Percentiles rank a stretch among this genome's conserved stretches.
These are phyloP conservation scores for Jatropha curcas DNA, from an alignment of 345 rosid genomes.

Conservation along the genomic window DNA sequence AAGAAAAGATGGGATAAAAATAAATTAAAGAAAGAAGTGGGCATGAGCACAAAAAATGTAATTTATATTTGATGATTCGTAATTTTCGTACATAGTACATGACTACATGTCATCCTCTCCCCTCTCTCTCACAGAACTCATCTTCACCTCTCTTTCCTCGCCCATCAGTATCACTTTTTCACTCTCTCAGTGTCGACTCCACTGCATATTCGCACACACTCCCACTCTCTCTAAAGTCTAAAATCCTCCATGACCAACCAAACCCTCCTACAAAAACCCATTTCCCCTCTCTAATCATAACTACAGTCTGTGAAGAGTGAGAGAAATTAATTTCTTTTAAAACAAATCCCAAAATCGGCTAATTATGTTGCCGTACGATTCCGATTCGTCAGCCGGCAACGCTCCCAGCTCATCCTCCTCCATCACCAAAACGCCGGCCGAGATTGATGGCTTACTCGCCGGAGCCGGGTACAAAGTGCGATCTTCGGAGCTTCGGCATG, in stretches of 20 bases:
- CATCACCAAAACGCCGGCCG: slow-evolving; percentile 34
- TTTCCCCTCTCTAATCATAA: no score
- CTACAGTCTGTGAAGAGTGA: no score
- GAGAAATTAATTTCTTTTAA: no score
- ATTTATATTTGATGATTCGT: neutral
- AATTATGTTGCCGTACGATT: slow-evolving; percentile 40
- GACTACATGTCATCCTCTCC: slow-evolving; percentile 7
- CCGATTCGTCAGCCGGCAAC: slow-evolving; percentile 25
- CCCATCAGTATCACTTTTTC: slow-evolving; percentile 4
- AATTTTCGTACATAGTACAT: neutral
- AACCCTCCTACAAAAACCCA: neutral
- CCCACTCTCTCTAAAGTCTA: neutral
- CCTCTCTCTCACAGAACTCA: neutral
- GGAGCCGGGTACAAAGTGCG: slow-evolving; percentile 66
- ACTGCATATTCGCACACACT: slow-evolving; percentile 14
- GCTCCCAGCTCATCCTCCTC: slow-evolving; percentile 37
- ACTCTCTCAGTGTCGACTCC: neutral
- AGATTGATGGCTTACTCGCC: slow-evolving; percentile 55
- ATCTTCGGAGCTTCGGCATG: slow-evolving; percentile 55
- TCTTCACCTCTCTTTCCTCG: slow-evolving; percentile 19
- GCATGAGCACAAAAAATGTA: no score
- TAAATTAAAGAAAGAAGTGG: neutral
- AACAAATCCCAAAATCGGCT: no score
- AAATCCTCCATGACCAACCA: neutral
- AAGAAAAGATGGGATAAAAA: no score